phyloP scores from a whole-genome alignment of 805 yeast genomes.

The Kazachstania bromeliacearum region DNA sequence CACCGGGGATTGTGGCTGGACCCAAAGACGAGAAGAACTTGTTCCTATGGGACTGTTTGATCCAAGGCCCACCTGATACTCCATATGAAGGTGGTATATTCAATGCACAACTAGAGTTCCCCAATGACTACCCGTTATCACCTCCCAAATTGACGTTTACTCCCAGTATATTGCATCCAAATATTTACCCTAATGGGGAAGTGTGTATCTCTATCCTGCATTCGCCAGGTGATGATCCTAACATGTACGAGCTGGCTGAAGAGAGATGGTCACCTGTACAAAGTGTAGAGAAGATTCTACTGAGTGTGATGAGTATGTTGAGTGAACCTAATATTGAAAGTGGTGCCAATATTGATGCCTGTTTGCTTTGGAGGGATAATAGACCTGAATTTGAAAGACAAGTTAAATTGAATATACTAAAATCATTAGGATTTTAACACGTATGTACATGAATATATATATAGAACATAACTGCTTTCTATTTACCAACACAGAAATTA shows the following conservation, averaged over 20 bases:
- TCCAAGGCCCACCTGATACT: slow-evolving; percentile 77
- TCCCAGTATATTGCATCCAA: slow-evolving; percentile 86
- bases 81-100: slow-evolving; percentile 85
- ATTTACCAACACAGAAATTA: slow-evolving; percentile 90
- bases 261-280: slow-evolving; percentile 98
- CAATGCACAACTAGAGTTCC: slow-evolving; percentile 64
- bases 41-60: slow-evolving; percentile 73
- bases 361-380: slow-evolving; percentile 85
- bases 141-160: slow-evolving; percentile 72
- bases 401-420: slow-evolving; percentile 59
- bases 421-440: slow-evolving; percentile 55
- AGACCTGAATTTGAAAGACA: slow-evolving; percentile 54
- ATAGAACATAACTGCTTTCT: slow-evolving; percentile 4
- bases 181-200: slow-evolving; percentile 86
- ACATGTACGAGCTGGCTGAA: slow-evolving; percentile 88
- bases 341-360: slow-evolving; percentile 80
- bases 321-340: slow-evolving; percentile 96
- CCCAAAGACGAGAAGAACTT: slow-evolving; percentile 69
- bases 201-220: slow-evolving; percentile 94
- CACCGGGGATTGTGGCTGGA: slow-evolving; percentile 93
- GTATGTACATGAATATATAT: slow-evolving; percentile 69
- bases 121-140: slow-evolving; percentile 70
- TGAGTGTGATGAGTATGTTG: slow-evolving; percentile 90
- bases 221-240: slow-evolving; percentile 95
- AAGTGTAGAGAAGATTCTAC: slow-evolving; percentile 88